phyloP scores from a whole-genome alignment of 192 early-diverging fungal species.

The Lobosporangium transversale region DNA sequence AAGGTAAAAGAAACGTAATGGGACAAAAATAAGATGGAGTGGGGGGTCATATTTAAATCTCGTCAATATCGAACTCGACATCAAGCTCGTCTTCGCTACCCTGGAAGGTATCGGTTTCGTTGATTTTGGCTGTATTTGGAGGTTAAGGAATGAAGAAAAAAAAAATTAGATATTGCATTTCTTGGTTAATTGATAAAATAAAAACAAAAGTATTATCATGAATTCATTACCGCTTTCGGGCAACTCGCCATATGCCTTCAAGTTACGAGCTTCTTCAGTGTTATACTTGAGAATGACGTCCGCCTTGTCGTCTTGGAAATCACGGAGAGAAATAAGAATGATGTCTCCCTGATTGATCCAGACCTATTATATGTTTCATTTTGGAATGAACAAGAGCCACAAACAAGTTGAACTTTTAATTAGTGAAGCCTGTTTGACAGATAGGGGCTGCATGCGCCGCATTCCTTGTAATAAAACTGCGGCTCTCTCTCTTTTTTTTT shows the following conservation, averaged over 20 bases:
- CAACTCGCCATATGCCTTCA: constrained; percentile 95
- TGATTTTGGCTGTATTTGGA: constrained; percentile 73
- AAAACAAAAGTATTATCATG: too few species aligned
- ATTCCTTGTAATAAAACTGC: too few species aligned
- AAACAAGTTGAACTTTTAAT: too few species aligned
- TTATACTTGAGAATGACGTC: constrained; percentile 97
- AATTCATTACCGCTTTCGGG: constrained; percentile 79
- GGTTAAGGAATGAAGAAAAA: constrained; percentile 8
- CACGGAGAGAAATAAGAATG: constrained; percentile 87
- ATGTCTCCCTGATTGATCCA: constrained; percentile 95
- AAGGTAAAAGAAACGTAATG: not conserved
- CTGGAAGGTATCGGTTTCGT: constrained; percentile 79
- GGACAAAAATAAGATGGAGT: constrained; percentile 9
- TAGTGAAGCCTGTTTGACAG: too few species aligned
- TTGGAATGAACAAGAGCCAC: not conserved
- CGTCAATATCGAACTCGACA: constrained; percentile 96
- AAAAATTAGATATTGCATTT: not conserved
- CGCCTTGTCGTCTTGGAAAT: constrained; percentile 92
- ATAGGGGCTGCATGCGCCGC: too few species aligned
- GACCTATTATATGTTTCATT: constrained; percentile 36
- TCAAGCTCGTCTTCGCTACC: constrained; percentile 74
- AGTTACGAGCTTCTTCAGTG: constrained; percentile 91
- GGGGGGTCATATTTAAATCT: constrained; percentile 54
- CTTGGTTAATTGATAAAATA: not conserved
- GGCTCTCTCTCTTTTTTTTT: too few species aligned